phyloP scores from a whole-genome alignment of 2,329 filamentous ascomycete species.

The Amauroascus niger region DNA sequence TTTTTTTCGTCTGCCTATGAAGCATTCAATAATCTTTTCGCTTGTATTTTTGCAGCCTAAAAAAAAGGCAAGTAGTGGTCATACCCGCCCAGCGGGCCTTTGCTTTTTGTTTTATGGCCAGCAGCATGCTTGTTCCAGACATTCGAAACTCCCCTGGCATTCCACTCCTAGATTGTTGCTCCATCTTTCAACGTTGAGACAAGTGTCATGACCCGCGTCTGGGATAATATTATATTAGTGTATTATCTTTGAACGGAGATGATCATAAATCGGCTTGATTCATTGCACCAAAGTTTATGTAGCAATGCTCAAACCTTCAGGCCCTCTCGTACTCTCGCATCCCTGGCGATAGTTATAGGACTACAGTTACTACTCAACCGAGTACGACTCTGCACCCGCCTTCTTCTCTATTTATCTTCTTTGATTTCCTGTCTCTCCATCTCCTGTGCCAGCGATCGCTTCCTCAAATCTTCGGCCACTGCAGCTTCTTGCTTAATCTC shows the following conservation, averaged over 20 bases:
- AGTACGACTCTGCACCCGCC: slow-evolving; percentile 6
- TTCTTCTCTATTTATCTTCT: slow-evolving; percentile 8
- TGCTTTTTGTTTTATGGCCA: not conserved
- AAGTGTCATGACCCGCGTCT: slow-evolving; percentile 6
- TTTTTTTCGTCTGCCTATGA: not conserved
- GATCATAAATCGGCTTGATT: slow-evolving; percentile 8
- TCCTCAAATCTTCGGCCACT: not conserved
- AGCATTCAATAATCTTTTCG: not conserved
- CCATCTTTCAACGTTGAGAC: slow-evolving; percentile 10
- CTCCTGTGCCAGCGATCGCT: not conserved
- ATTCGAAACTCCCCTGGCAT: slow-evolving; percentile 9
- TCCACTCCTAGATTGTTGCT: not conserved
- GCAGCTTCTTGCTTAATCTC: not conserved
- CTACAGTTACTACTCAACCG: slow-evolving; percentile 14
- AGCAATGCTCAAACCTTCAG: slow-evolving; percentile 14
- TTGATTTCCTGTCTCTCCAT: slow-evolving; percentile 5
- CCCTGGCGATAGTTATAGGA: slow-evolving; percentile 13
- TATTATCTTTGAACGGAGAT: slow-evolving; percentile 5
- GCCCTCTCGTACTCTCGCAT: slow-evolving; percentile 14
- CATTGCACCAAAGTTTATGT: slow-evolving; percentile 10
- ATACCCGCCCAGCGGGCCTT: not conserved
- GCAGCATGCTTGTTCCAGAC: slow-evolving; percentile 10
- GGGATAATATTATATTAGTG: slow-evolving; percentile 8
- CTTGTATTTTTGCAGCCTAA: not conserved
- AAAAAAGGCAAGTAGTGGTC: not conserved